Percentiles rank a stretch among this genome's conserved stretches.
Conservation (phyloP, 116 monocot genomes). For the Phalaenopsis hybrid region DNA sequence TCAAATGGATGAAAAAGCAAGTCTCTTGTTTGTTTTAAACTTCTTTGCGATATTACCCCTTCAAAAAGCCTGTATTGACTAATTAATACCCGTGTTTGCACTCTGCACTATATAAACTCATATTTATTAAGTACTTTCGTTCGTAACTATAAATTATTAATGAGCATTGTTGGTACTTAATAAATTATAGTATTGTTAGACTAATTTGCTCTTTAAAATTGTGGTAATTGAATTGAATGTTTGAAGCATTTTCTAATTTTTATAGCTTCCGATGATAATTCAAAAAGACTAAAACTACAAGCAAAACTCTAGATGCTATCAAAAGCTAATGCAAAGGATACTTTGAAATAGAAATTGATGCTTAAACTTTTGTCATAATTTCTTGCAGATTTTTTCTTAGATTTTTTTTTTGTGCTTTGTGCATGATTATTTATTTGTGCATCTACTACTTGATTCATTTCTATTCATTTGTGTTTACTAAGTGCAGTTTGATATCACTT, state of each 20-base stretch:
- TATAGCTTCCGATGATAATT: neutral
- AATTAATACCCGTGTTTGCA: neutral
- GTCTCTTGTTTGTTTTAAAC: no score
- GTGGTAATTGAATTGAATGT: neutral
- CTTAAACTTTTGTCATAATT: neutral
- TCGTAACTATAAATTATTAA: neutral
- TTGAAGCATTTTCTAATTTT: neutral
- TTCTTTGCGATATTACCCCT: no score
- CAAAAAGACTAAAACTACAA: neutral
- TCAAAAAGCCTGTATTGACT: no score
- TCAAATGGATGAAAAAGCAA: no score
- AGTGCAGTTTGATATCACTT: constrained; percentile 93
- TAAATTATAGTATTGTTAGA: neutral
- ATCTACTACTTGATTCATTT: neutral
- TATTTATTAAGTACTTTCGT: neutral
- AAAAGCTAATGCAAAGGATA: neutral
- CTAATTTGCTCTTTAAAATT: neutral
- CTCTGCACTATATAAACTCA: neutral
- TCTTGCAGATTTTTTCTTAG: neutral
- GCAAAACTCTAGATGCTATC: neutral
- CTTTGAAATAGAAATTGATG: neutral
- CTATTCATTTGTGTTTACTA: neutral
- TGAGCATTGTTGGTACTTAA: neutral
- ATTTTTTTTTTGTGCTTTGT: neutral
- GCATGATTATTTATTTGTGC: neutral